These are phyloP conservation scores for Mortierella sp. DNA, from an alignment of 371 early-diverging fungal species.

Conservation along the genomic window DNA sequence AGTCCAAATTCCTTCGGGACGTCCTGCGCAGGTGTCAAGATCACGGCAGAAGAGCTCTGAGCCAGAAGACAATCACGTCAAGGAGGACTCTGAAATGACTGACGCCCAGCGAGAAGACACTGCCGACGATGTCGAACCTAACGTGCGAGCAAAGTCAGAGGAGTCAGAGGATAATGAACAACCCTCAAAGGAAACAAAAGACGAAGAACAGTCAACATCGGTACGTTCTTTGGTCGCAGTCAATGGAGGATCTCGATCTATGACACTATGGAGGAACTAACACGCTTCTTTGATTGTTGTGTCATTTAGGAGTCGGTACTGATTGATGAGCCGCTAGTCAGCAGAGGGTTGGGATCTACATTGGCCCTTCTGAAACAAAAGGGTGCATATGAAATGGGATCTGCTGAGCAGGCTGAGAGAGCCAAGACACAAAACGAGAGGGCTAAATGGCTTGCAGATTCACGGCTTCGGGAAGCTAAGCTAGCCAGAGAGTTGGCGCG, in stretches of 20 bases:
- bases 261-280: not conserved
- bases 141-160: slow-evolving; percentile 56
- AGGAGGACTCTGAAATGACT: slow-evolving; percentile 24
- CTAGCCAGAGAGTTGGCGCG: slow-evolving; percentile 55
- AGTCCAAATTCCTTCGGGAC: slow-evolving; percentile 31
- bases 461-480: slow-evolving; percentile 55
- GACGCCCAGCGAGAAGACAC: slow-evolving; percentile 57
- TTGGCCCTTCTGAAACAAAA: slow-evolving; percentile 81
- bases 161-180: slow-evolving; percentile 59
- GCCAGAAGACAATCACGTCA: slow-evolving; percentile 1
- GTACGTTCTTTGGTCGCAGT: slow-evolving; percentile 5
- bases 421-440: slow-evolving; percentile 75
- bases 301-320: slow-evolving; percentile 29
- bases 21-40: slow-evolving; percentile 17
- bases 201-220: slow-evolving; percentile 18
- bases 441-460: slow-evolving; percentile 57
- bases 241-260: not conserved
- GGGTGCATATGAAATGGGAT: slow-evolving; percentile 61
- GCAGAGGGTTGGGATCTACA: slow-evolving; percentile 87
- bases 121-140: slow-evolving; percentile 4
- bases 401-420: slow-evolving; percentile 68
- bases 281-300: not conserved
- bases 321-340: slow-evolving; percentile 86
- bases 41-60: slow-evolving; percentile 11
- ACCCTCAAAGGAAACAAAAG: slow-evolving; percentile 48